Percentiles rank a stretch among this genome's conserved stretches.
Conservation (phyloP, 306 rosid genomes). For the Lablab purpureus region DNA sequence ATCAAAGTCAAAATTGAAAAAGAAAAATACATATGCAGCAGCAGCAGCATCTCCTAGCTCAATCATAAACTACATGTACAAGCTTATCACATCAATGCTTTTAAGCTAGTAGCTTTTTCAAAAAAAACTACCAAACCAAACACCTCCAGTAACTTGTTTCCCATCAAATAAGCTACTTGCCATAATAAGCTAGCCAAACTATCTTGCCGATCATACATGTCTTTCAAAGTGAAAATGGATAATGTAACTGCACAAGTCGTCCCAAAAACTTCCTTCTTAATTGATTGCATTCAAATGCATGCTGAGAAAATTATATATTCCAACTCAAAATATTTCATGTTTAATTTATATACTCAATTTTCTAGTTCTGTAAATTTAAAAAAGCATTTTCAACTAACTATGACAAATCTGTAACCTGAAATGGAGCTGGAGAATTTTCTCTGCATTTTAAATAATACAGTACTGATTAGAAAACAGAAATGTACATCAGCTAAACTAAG, state of each 20-base stretch:
- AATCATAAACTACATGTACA: not conserved
- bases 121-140: not conserved
- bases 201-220: not conserved
- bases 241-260: conserved; percentile 27
- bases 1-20: not conserved
- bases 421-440: conserved; percentile 21
- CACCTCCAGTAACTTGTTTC: not conserved
- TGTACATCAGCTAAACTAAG: conserved; percentile 5
- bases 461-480: not conserved
- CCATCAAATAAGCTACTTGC: not conserved
- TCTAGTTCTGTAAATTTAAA: conserved; percentile 20
- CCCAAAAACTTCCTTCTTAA: conserved; percentile 21
- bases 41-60: not conserved
- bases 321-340: conserved; percentile 26
- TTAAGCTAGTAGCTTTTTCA: not conserved
- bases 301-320: conserved; percentile 2
- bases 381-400: not conserved
- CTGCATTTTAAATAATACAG: conserved; percentile 17
- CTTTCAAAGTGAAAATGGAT: conserved; percentile 25
- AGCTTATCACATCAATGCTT: not conserved
- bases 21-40: too few relatives aligned
- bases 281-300: conserved; percentile 21
- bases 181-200: not conserved
- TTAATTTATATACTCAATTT: not conserved
- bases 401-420: conserved; percentile 28